A percentile compares a stretch with the other conserved stretches of the same genome.
Evolutionary conservation across 2,329 filamentous ascomycete species (phyloP).

Genomic region (Penicillium freii): DNA sequence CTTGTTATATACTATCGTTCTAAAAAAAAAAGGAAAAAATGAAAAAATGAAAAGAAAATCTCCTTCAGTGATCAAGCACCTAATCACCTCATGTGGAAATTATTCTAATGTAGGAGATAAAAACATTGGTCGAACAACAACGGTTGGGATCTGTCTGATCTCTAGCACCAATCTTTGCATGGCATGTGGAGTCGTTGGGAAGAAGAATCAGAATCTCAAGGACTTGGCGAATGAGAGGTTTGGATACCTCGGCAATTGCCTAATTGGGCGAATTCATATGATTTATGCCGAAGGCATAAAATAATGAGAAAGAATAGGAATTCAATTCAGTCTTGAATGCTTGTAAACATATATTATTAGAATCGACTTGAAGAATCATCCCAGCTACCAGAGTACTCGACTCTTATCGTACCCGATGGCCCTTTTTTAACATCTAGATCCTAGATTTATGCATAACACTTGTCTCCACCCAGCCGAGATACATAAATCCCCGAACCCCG

Average conservation of each 20-base stretch:
- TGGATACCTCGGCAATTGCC: slow-evolving; percentile 2
- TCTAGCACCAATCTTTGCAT: slow-evolving; percentile 3
- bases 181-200: slow-evolving; percentile 4
- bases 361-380: not conserved
- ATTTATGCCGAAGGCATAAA: not conserved
- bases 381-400: not conserved
- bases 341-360: not conserved
- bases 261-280: not conserved
- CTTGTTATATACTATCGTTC: not conserved
- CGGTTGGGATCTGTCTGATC: slow-evolving; percentile 3
- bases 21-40: not conserved
- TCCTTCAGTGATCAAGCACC: not conserved
- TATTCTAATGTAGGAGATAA: not conserved
- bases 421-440: not conserved
- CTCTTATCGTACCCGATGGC: not conserved
- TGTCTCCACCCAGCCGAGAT: not conserved
- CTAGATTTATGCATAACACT: not conserved
- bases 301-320: not conserved
- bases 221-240: not conserved
- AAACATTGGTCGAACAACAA: not conserved
- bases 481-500: not conserved
- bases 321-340: no score
- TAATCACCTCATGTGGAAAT: not conserved
- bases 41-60: not conserved
- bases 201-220: not conserved